Conservation (phyloP, 169 alveolate genomes). For the Plasmodium cynomolgi region DNA sequence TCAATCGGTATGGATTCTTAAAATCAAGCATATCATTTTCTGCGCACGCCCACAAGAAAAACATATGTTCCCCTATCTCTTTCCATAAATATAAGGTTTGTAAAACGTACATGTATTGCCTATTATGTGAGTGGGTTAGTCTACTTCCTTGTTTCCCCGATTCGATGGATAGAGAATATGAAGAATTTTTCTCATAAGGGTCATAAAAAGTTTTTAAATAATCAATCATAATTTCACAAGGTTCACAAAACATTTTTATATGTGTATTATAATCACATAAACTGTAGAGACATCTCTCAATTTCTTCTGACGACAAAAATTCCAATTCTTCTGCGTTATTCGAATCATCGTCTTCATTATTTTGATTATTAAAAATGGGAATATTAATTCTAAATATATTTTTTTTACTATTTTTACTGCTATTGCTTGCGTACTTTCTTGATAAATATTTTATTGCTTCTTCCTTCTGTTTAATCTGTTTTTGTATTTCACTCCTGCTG, state of each 20-base stretch:
- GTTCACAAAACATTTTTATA: slow-evolving; percentile 86
- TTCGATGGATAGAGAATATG: slow-evolving; percentile 82
- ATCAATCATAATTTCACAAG: slow-evolving; percentile 89
- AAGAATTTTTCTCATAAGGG: slow-evolving; percentile 83
- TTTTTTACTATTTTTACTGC: slow-evolving; percentile 62
- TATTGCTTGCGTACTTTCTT: slow-evolving; percentile 75
- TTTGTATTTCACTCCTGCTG: slow-evolving; percentile 80
- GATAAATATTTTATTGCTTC: slow-evolving; percentile 81
- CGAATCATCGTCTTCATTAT: slow-evolving; percentile 57
- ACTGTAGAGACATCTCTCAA: slow-evolving; percentile 93
- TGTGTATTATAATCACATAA: slow-evolving; percentile 91
- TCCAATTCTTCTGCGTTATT: slow-evolving; percentile 71
- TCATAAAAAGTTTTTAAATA: slow-evolving; percentile 82
- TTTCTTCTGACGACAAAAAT: slow-evolving; percentile 88
- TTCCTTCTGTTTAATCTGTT: slow-evolving; percentile 85
- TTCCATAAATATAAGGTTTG: slow-evolving; percentile 94
- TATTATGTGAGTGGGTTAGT: slow-evolving; percentile 90
- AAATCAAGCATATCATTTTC: slow-evolving; percentile 92
- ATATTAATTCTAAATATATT: slow-evolving; percentile 63
- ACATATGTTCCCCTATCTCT: slow-evolving; percentile 92
- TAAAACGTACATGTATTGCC: slow-evolving; percentile 91
- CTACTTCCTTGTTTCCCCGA: slow-evolving; percentile 89
- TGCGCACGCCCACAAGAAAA: slow-evolving; percentile 92
- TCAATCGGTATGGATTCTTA: slow-evolving; percentile 86
- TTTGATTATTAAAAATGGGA: slow-evolving; percentile 79